Conservation (phyloP, 139 green algal species). For the Chlorella sp. region DNA sequence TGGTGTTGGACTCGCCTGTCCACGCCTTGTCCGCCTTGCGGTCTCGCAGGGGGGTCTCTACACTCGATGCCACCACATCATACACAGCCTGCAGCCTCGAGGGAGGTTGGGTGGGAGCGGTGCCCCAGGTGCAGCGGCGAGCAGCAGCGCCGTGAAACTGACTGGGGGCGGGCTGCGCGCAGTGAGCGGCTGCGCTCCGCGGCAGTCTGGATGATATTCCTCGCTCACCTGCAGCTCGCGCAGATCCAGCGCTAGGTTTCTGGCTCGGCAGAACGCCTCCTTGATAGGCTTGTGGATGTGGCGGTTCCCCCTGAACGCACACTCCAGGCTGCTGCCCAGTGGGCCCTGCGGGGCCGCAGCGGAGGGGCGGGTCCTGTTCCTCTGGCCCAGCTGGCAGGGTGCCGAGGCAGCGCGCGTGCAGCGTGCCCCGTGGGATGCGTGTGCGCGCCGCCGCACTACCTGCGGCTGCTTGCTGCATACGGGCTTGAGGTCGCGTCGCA, state of each 20-base stretch:
- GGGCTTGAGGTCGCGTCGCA: not conserved
- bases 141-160: not conserved
- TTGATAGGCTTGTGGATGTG: not conserved
- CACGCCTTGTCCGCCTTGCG: no score
- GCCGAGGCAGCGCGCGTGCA: not conserved
- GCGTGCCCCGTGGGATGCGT: no score
- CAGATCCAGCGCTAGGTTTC: constrained; percentile 11
- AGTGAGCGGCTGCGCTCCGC: not conserved
- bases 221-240: not conserved
- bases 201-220: not conserved
- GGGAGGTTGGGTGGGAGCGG: no score
- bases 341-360: not conserved
- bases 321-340: not conserved
- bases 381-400: not conserved
- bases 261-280: constrained; percentile 1
- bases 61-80: not conserved
- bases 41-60: not conserved
- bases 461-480: not conserved
- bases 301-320: no score
- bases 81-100: no score
- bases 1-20: no score
- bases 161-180: not conserved
- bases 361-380: no score
- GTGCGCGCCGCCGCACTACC: not conserved
- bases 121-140: not conserved